Evolutionary conservation across 179 eudicot genomes (phyloP), one percentile per base, ranked within the genome.

Genomic region (Silene vulgaris): DNA sequence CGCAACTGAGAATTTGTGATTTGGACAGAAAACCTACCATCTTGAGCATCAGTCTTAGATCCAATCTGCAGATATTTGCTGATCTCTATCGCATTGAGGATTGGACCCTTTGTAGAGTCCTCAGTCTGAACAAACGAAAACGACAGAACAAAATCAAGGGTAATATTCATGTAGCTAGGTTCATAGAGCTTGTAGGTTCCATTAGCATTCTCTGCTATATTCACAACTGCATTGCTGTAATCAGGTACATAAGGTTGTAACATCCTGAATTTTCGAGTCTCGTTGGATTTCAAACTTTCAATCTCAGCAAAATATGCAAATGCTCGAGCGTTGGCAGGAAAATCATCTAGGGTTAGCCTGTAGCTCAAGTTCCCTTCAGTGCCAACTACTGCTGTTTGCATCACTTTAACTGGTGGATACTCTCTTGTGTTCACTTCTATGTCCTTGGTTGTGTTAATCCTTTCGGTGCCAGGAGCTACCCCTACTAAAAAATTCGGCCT

Each of bases 361-460:
- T 96, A 96, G 80, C 81, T 89, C 35, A 96, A 82, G 17, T 73
- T 77, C 29, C 97, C 93, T 80, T 87, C 45, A 65, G 93, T 89
- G 71, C 99, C 97, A 72, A 87, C 91, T 59, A 96, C 99, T 35
- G 96, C 99, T n/a, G 93, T 93, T 78, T 96, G 99, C 99, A 96
- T 96, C 23, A 96, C 97, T 81, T 90, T 90, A 3, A 86, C 89
- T 0, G 99, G 99, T 32, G 99, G 99, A 72, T 86, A 93, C 81
- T 96, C 99, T 84, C 96, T 82, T 3, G 89, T 88, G 76, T 87
- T 89, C 30, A 88, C 87, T 60, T 87, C 82, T 79, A 96, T 83
- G 69, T 78, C 72, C 75, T 89, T 88, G 23, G 87, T 85, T 29
- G 99, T 96, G 30, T 74, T 88, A 62, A 96, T 88, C 80, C 92